Evolutionary conservation across 257 asterid genomes (phyloP), one percentile per base, ranked within the genome.

Genomic region (Solanum appendiculatum): DNA sequence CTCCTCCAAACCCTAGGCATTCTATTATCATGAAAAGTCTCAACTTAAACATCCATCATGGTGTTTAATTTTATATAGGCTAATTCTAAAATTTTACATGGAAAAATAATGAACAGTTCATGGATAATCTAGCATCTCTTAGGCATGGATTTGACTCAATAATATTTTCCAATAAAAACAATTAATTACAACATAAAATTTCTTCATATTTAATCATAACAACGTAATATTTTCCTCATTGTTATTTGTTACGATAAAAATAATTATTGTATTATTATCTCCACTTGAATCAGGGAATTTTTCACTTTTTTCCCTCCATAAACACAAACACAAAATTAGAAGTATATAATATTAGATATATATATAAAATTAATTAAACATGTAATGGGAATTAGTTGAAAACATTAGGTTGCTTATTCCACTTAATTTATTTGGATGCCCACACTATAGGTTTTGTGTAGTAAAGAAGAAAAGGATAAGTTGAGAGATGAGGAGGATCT

Each of bases 401-500:
- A 42, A 44, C 58, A 42, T 25, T 34, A 78, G 63, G 63, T 77
- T 77, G 37, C 60, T 25, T 77, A 25, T 42, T 77, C 83, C 39
- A 77, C 63, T 42, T 77, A 13, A 77, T n/a, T 42, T 27, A 77
- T n/a, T 42, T 78, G 10, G 64, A 78, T 27, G 46, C 64, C 84
- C 64, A 21, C 48, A 73, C 4, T 15, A 36, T 73, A 72, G 34
- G 46, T 72, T 16, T 77, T 20, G 64, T 54, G 64, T 54, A 54
- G 63, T 54, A 25, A 60, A 63, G 23, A 82, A 18, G 39, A 23
- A 25, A 54, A 20, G 56, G 93, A 90, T 87, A 82, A 87, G 89
- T 84, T 82, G 88, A 82, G 86, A 46, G 92, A 89, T 92, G 95
- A 94, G 92, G 75, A 92, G 93, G 91, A 86, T 75, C 86, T 81